Evolutionary conservation across 805 yeast species (phyloP).

Genomic region (Starmerella stigmatis): DNA sequence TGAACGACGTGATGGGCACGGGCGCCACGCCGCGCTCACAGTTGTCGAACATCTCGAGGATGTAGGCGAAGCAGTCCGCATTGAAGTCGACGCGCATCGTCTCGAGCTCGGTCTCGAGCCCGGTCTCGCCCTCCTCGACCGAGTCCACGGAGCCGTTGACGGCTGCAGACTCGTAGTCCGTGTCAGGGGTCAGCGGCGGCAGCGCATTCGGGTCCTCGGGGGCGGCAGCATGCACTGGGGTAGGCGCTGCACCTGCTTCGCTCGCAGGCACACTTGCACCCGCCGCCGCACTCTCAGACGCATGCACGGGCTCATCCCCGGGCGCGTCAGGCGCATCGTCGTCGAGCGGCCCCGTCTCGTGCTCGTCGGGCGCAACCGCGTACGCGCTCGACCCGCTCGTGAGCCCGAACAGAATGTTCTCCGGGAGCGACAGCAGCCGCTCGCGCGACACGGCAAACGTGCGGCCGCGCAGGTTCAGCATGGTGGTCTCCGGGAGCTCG

Average conservation of each 20-base stretch:
- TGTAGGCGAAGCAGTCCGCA: slow-evolving; percentile 77
- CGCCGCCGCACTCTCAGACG: no score
- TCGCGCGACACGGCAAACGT: slow-evolving; percentile 71
- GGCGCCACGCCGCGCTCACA: slow-evolving; percentile 37
- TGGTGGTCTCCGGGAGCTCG: slow-evolving; percentile 33
- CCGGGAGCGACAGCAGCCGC: slow-evolving; percentile 86
- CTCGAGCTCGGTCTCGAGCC: slow-evolving; percentile 13
- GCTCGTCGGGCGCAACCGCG: slow-evolving; percentile 49
- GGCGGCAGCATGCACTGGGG: background rate
- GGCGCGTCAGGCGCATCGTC: background rate
- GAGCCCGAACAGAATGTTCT: slow-evolving; percentile 70
- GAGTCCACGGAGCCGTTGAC: slow-evolving; percentile 4
- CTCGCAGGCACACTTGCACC: no score
- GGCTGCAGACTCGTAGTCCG: background rate
- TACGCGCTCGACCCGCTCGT: slow-evolving; percentile 7
- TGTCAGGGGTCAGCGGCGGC: slow-evolving; percentile 7
- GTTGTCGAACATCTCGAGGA: slow-evolving; percentile 65
- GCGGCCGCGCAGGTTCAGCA: slow-evolving; percentile 65
- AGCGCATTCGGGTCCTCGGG: slow-evolving; percentile 23
- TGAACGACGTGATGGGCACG: slow-evolving; percentile 18
- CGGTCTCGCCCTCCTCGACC: slow-evolving; percentile 3
- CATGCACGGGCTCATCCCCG: no score
- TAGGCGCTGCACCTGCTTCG: no score
- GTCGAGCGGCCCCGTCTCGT: background rate
- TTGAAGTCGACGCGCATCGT: slow-evolving; percentile 58